phyloP scores from a whole-genome alignment of 2,329 filamentous ascomycete genomes.

The Fusarium sp. region DNA sequence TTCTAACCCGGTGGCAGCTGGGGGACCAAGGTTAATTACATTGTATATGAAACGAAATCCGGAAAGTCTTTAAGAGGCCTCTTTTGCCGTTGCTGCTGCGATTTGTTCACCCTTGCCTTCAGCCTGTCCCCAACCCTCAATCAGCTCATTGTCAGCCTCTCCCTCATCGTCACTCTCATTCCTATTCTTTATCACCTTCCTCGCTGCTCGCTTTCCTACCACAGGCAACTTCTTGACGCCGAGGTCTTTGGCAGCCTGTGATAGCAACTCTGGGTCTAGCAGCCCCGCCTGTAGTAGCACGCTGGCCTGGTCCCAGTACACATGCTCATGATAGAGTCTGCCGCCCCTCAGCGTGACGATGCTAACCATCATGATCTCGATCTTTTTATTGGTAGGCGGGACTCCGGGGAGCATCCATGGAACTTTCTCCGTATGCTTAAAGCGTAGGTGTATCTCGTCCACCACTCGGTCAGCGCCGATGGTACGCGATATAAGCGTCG shows the following conservation, averaged over 20 bases:
- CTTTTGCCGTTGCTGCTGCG: rapidly evolving
- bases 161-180: conserved; percentile 50
- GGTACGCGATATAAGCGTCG: conserved; percentile 74
- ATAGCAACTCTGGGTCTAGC: conserved; percentile 56
- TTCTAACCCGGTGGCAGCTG: too few species aligned
- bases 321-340: conserved; percentile 71
- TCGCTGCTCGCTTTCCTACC: conserved; percentile 54
- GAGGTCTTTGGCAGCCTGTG: conserved; percentile 48
- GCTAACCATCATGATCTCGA: conserved; percentile 69
- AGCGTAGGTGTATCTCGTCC: conserved; percentile 70
- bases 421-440: conserved; percentile 68
- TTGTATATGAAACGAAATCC: not conserved
- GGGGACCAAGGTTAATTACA: not conserved
- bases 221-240: conserved; percentile 55
- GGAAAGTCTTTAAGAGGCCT: not conserved
- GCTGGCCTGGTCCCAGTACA: conserved; percentile 73
- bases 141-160: conserved; percentile 57
- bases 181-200: conserved; percentile 47
- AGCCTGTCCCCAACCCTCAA: conserved; percentile 51
- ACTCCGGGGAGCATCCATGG: conserved; percentile 73
- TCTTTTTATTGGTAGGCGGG: conserved; percentile 62
- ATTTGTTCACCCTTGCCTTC: not conserved
- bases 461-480: conserved; percentile 73
- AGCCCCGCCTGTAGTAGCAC: conserved; percentile 70
- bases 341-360: conserved; percentile 71